Percentiles rank a stretch among this genome's conserved stretches.
These are phyloP conservation scores for Coniella lustricola DNA, from an alignment of 2,329 filamentous ascomycete genomes.

Conservation along the genomic window DNA sequence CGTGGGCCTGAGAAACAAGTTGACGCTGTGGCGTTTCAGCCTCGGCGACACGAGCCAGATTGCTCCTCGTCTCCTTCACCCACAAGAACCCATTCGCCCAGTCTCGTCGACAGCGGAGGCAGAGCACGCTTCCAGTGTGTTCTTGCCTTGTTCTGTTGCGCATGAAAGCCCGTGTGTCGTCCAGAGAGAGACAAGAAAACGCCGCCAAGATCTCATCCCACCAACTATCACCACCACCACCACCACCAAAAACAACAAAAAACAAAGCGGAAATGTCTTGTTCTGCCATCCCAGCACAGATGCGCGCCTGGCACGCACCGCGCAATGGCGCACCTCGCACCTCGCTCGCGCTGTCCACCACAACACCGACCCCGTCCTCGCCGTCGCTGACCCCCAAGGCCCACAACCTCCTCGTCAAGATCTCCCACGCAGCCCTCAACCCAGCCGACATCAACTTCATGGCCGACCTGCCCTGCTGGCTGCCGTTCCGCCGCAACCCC, in stretches of 20 bases:
- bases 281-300: neutral
- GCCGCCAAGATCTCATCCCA: neutral
- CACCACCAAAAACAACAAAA: neutral
- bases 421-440: constrained; percentile 30
- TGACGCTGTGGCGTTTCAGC: no score
- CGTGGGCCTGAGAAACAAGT: no score
- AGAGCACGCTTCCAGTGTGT: neutral
- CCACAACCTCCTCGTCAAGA: constrained; percentile 24
- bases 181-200: no score
- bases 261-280: no score
- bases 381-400: constrained; percentile 13
- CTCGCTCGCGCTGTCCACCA: no score
- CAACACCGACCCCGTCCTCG: neutral
- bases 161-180: no score
- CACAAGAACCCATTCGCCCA: no score
- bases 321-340: neutral
- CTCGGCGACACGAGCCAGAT: no score
- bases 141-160: no score
- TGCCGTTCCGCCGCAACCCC: constrained; percentile 26
- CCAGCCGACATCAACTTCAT: constrained; percentile 30
- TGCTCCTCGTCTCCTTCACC: neutral
- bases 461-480: constrained; percentile 22
- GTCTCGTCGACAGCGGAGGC: no score
- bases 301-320: neutral
- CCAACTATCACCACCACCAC: neutral